Conservation (phyloP, 2,329 filamentous ascomycete species). For the Penicillium sp. region DNA sequence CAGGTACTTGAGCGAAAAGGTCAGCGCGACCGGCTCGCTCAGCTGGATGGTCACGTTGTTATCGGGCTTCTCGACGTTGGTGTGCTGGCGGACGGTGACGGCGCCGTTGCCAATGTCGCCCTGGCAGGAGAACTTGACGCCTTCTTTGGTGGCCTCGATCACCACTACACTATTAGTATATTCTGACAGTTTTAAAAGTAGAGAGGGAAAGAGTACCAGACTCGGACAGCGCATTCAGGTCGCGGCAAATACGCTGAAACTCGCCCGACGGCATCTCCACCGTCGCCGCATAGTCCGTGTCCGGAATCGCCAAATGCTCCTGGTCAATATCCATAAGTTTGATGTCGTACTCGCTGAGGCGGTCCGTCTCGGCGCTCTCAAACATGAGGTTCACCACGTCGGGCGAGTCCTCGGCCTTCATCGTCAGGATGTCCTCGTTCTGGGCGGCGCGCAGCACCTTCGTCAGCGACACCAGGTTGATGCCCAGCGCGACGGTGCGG, state of each 20-base stretch:
- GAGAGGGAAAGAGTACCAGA: conserved; percentile 61
- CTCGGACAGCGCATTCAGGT: conserved; percentile 87
- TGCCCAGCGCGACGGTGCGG: conserved; percentile 95
- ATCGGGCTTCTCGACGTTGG: conserved; percentile 82
- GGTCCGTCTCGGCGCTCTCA: conserved; percentile 82
- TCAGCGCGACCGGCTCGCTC: conserved; percentile 85
- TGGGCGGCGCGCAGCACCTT: conserved; percentile 95
- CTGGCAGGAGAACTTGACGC: conserved; percentile 87
- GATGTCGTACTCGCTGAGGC: conserved; percentile 97
- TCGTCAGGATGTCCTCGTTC: conserved; percentile 87
- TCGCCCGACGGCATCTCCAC: conserved; percentile 84
- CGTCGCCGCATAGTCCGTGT: conserved; percentile 95
- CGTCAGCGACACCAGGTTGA: conserved; percentile 93
- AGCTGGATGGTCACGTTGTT: conserved; percentile 85
- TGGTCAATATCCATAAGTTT: conserved; percentile 99
- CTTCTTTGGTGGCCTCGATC: conserved; percentile 95
- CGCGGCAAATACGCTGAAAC: conserved; percentile 92
- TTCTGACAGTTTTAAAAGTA: too few species aligned
- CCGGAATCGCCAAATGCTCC: conserved; percentile 96
- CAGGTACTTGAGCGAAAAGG: conserved; percentile 98
- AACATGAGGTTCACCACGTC: conserved; percentile 95
- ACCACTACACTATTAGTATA: too few species aligned
- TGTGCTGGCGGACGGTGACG: conserved; percentile 85
- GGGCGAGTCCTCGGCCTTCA: conserved; percentile 96
- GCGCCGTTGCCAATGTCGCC: conserved; percentile 96